These are phyloP conservation scores for Domatiomyces catenatus DNA, from an alignment of 2,329 filamentous ascomycete species.

Conservation along the genomic window DNA sequence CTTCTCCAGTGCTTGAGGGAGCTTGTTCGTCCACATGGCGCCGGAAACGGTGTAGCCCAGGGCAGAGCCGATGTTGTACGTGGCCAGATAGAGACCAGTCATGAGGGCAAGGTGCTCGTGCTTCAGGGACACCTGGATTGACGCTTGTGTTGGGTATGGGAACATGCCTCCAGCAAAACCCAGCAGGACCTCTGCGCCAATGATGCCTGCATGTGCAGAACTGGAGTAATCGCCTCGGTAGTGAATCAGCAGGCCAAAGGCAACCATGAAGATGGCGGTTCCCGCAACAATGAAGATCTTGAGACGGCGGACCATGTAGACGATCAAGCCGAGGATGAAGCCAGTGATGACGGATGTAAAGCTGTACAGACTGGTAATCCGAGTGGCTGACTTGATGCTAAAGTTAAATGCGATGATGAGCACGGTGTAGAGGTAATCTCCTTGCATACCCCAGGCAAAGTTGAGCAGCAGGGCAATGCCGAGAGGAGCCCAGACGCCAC, in stretches of 20 bases:
- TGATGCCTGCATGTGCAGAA: constrained; percentile 39
- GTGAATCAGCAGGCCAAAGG: constrained; percentile 48
- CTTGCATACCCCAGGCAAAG: constrained; percentile 48
- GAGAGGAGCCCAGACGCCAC: constrained; percentile 48
- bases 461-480: constrained; percentile 43
- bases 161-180: constrained; percentile 51
- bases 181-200: constrained; percentile 47
- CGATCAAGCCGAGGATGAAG: constrained; percentile 39
- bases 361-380: constrained; percentile 45
- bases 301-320: constrained; percentile 43
- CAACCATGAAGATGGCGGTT: constrained; percentile 46
- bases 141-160: constrained; percentile 36
- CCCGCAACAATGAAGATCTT: constrained; percentile 50
- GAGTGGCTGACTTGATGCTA: constrained; percentile 39
- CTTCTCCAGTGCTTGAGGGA: constrained; percentile 32
- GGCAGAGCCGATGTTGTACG: constrained; percentile 48
- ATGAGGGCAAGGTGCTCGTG: constrained; percentile 47
- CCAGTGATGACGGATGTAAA: constrained; percentile 44
- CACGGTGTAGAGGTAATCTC: constrained; percentile 49
- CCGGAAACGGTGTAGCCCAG: constrained; percentile 46
- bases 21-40: constrained; percentile 46
- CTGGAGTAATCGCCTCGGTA: constrained; percentile 40
- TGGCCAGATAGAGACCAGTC: constrained; percentile 46
- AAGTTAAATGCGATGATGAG: constrained; percentile 48
- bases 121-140: constrained; percentile 33